phyloP scores from a whole-genome alignment of 805 yeast genomes.

The Cephaloascus fragrans region DNA sequence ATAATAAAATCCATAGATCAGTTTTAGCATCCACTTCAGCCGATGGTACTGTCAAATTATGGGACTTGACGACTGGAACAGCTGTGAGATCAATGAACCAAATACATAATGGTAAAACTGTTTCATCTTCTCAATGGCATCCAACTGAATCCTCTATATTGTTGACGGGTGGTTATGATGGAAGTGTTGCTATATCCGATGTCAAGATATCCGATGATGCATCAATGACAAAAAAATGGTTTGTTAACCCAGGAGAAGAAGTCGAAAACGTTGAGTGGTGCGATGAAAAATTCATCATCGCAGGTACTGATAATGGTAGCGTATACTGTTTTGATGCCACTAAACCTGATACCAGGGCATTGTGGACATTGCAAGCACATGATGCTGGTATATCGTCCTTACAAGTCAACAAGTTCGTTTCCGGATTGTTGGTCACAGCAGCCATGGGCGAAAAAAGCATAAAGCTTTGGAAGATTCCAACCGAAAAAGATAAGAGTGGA shows the following conservation, averaged over 20 bases:
- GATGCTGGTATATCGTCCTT: slow-evolving; percentile 87
- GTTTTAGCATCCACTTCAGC: slow-evolving; percentile 93
- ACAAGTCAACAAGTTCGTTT: slow-evolving; percentile 54
- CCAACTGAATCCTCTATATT: slow-evolving; percentile 50
- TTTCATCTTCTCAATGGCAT: slow-evolving; percentile 86
- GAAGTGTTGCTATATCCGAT: slow-evolving; percentile 73
- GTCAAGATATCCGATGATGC: slow-evolving; percentile 62
- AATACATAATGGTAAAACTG: slow-evolving; percentile 71
- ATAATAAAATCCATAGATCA: slow-evolving; percentile 72
- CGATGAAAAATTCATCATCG: slow-evolving; percentile 49
- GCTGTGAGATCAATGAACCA: slow-evolving; percentile 70
- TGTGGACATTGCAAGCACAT: slow-evolving; percentile 97
- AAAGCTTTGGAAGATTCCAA: slow-evolving; percentile 78
- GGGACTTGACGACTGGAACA: slow-evolving; percentile 74
- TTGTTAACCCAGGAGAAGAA: slow-evolving; percentile 62
- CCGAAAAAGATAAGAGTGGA: slow-evolving; percentile 21
- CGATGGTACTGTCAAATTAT: slow-evolving; percentile 85
- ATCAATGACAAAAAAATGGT: slow-evolving; percentile 54
- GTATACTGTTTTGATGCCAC: slow-evolving; percentile 86
- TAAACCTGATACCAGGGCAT: slow-evolving; percentile 47
- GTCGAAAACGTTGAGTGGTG: slow-evolving; percentile 78
- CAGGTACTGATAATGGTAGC: slow-evolving; percentile 88
- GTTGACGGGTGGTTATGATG: slow-evolving; percentile 90
- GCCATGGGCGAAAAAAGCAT: slow-evolving; percentile 85
- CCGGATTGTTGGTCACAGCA: slow-evolving; percentile 73